Percentiles rank a stretch among this genome's conserved stretches.
phyloP scores from a whole-genome alignment of 2,329 filamentous ascomycete genomes.

The Stemphylium lycopersici region DNA sequence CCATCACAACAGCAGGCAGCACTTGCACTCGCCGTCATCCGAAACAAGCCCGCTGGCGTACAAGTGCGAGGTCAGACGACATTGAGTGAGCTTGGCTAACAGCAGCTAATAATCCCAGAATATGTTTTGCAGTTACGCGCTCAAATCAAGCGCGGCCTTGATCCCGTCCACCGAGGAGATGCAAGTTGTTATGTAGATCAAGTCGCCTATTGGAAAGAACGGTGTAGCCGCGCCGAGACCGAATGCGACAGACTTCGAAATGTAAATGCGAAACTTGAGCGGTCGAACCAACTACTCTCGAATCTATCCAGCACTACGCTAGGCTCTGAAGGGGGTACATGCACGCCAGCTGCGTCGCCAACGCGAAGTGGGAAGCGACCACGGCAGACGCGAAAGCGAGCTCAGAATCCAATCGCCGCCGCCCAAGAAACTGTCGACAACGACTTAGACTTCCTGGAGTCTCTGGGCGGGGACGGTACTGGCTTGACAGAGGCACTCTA shows the following conservation, averaged over 20 bases:
- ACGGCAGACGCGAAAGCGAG: constrained; percentile 13
- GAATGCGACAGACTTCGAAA: constrained; percentile 30
- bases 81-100: no score
- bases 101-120: constrained; percentile 27
- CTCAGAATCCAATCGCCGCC: constrained; percentile 13
- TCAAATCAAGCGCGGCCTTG: constrained; percentile 37
- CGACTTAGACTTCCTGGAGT: constrained; percentile 36
- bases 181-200: constrained; percentile 47
- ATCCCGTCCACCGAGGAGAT: constrained; percentile 28
- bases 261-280: constrained; percentile 35
- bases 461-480: constrained; percentile 20
- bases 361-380: constrained; percentile 21
- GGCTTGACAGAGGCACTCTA: constrained; percentile 38
- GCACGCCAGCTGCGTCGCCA: constrained; percentile 9
- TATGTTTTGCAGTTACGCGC: constrained; percentile 44
- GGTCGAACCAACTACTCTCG: constrained; percentile 31
- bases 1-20: constrained; percentile 39
- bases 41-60: constrained; percentile 45
- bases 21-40: constrained; percentile 46
- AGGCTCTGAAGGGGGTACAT: constrained; percentile 1
- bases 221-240: constrained; percentile 29
- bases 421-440: constrained; percentile 33
- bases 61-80: constrained; percentile 37
- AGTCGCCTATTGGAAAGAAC: constrained; percentile 48
- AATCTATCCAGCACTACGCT: constrained; percentile 1